Evolutionary conservation across 805 yeast species (phyloP).

Genomic region (Candida lessepsii): DNA sequence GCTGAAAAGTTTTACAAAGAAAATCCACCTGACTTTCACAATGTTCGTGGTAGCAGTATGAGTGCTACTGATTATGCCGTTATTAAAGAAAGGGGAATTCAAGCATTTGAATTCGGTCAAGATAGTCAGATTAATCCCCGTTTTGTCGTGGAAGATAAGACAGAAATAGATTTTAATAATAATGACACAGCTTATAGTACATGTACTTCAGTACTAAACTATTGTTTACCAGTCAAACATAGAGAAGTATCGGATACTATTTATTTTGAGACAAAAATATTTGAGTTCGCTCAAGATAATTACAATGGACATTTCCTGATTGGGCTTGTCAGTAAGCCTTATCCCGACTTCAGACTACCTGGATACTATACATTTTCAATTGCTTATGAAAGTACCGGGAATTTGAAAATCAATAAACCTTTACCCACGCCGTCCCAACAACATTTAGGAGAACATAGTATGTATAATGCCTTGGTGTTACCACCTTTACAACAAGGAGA

Average conservation of each 20-base stretch:
- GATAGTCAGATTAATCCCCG: constrained; percentile 30
- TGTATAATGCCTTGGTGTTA: constrained; percentile 44
- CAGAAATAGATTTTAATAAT: constrained; percentile 35
- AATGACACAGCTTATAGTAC: constrained; percentile 41
- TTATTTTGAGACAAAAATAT: constrained; percentile 58
- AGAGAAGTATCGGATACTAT: constrained; percentile 40
- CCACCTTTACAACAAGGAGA: constrained; percentile 55
- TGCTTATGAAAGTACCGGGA: constrained; percentile 73
- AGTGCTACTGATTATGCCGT: constrained; percentile 28
- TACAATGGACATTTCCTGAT: constrained; percentile 55
- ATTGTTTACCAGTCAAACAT: constrained; percentile 36
- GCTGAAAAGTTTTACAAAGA: constrained; percentile 34
- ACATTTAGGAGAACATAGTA: constrained; percentile 39
- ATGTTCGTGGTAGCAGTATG: constrained; percentile 33
- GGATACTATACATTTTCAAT: constrained; percentile 70
- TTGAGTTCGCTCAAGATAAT: constrained; percentile 25
- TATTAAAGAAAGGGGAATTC: constrained; percentile 37
- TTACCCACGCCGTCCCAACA: constrained; percentile 49
- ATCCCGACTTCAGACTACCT: constrained; percentile 73
- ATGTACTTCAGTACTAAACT: constrained; percentile 39
- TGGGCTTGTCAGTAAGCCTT: constrained; percentile 71
- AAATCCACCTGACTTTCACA: constrained; percentile 32
- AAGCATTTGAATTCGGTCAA: constrained; percentile 41
- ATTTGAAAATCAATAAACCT: constrained; percentile 64
- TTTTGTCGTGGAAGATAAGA: constrained; percentile 38